These are phyloP conservation scores for Penicillium longicatenatum DNA, from an alignment of 495 filamentous ascomycete species.

Conservation along the genomic window DNA sequence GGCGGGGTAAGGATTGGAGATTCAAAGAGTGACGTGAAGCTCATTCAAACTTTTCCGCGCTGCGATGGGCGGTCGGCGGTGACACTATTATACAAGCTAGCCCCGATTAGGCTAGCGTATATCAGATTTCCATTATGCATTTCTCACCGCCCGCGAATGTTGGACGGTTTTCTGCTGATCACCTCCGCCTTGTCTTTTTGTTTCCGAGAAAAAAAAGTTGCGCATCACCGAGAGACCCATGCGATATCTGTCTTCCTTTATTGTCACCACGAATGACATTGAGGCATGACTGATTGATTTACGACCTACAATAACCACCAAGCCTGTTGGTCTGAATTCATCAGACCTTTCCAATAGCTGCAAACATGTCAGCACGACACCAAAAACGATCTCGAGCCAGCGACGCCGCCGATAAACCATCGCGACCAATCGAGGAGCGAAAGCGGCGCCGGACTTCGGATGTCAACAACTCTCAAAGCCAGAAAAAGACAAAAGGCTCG, in stretches of 20 bases:
- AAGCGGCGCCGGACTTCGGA: conserved; percentile 42
- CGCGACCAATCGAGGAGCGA: conserved; percentile 26
- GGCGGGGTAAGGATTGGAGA: conserved; percentile 11
- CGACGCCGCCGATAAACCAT: conserved; percentile 33
- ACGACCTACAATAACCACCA: not conserved
- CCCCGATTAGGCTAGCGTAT: too few relatives aligned
- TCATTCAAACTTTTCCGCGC: conserved; percentile 25
- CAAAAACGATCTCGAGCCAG: conserved; percentile 41
- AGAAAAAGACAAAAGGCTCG: conserved; percentile 1
- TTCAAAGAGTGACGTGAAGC: conserved; percentile 8
- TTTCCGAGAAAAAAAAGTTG: conserved; percentile 24
- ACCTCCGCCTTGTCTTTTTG: conserved; percentile 22
- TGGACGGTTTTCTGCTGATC: conserved; percentile 22
- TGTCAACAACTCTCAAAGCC: not conserved
- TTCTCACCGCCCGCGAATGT: too few relatives aligned
- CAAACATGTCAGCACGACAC: conserved; percentile 24
- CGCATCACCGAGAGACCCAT: not conserved
- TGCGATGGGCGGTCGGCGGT: conserved; percentile 14
- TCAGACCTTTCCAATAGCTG: conserved; percentile 6
- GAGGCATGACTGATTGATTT: conserved; percentile 1
- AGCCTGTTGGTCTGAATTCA: conserved; percentile 10
- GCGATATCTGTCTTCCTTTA: not conserved
- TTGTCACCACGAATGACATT: not conserved
- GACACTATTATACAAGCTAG: too few relatives aligned
- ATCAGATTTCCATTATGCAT: too few relatives aligned